A percentile compares a stretch with the other conserved stretches of the same genome.
Conservation (phyloP, 1,139 yeast species). For the Yamadazyma buinensis region DNA sequence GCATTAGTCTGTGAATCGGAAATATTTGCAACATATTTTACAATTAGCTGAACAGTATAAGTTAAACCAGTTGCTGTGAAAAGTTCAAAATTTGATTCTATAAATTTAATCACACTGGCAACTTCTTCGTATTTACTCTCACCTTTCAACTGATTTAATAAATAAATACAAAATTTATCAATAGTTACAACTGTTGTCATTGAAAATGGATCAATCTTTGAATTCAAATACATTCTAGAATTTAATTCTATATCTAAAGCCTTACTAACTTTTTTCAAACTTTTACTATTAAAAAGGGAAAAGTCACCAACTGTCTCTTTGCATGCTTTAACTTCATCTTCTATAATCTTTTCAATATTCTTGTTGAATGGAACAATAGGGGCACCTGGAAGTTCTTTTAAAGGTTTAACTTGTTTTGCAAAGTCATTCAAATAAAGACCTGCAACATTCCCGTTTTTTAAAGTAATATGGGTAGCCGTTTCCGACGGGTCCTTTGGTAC, state of each 20-base stretch:
- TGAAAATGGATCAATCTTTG: not conserved
- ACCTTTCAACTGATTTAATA: too few relatives aligned
- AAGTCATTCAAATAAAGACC: constrained; percentile 29
- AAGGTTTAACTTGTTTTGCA: constrained; percentile 18
- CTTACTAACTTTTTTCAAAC: not conserved
- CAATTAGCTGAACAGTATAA: constrained; percentile 1
- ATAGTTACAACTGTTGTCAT: constrained; percentile 1
- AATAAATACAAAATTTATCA: constrained; percentile 16
- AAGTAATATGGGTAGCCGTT: constrained; percentile 14
- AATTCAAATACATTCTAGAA: not conserved
- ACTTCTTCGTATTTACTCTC: too few relatives aligned
- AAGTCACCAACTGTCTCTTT: constrained; percentile 1
- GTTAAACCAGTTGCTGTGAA: constrained; percentile 19
- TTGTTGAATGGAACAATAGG: constrained; percentile 9
- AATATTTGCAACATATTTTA: not conserved
- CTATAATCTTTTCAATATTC: not conserved
- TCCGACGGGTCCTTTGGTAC: constrained; percentile 17
- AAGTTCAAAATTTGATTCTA: constrained; percentile 14
- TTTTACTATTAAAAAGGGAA: not conserved
- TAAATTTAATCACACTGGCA: constrained; percentile 18
- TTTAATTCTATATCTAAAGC: constrained; percentile 2
- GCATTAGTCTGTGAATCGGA: not conserved
- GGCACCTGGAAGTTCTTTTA: constrained; percentile 9
- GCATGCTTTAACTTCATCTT: constrained; percentile 1
- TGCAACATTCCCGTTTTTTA: constrained; percentile 28